A percentile compares a stretch with the other conserved stretches of the same genome.
phyloP scores from a whole-genome alignment of 2,329 filamentous ascomycete genomes.

The Pseudogymnoascus sp. region DNA sequence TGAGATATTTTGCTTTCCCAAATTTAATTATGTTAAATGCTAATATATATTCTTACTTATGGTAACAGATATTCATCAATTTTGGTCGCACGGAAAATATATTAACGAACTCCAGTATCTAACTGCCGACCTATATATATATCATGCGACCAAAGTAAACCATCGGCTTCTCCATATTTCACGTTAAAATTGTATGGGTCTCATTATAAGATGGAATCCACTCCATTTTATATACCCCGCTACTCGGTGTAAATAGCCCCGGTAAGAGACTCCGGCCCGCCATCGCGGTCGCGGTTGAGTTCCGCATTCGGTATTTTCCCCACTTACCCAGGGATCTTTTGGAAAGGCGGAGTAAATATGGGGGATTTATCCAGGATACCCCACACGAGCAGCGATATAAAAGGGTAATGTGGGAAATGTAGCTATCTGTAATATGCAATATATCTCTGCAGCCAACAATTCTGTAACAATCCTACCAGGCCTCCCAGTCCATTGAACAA shows the following conservation, averaged over 20 bases:
- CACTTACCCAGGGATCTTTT: not conserved
- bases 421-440: not conserved
- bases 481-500: not conserved
- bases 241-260: conserved; percentile 1
- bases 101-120: not conserved
- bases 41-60: not conserved
- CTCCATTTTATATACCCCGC: conserved; percentile 4
- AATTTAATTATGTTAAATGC: not conserved
- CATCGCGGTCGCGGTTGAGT: not conserved
- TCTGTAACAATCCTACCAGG: not conserved
- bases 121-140: not conserved
- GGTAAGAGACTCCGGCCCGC: not conserved
- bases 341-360: conserved; percentile 3
- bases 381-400: not conserved
- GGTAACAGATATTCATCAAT: not conserved
- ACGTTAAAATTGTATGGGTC: not conserved
- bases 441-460: not conserved
- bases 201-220: not conserved
- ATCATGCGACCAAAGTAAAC: not conserved
- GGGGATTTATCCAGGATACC: not conserved
- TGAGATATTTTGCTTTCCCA: not conserved
- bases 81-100: not conserved
- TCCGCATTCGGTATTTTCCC: not conserved
- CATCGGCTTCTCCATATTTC: not conserved
- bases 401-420: not conserved